Evolutionary conservation across 306 rosid species (phyloP).

Genomic region (Senna siamea): DNA sequence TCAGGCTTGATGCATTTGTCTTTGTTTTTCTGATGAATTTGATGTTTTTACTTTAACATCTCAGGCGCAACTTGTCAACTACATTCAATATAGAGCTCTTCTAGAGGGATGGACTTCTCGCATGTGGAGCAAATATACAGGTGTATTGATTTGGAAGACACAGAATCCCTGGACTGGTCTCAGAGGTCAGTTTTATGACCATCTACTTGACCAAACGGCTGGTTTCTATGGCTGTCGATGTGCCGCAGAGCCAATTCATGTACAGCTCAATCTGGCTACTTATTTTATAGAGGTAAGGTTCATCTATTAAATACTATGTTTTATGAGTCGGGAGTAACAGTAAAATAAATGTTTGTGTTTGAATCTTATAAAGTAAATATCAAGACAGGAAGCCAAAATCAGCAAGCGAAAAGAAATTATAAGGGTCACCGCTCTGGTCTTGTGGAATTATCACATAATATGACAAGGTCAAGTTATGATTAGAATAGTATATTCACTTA

Average conservation of each 20-base stretch:
- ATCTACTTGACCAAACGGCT: slow-evolving; percentile 90
- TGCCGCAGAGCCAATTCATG: slow-evolving; percentile 92
- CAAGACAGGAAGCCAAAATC: slow-evolving; percentile 13
- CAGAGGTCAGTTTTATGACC: slow-evolving; percentile 97
- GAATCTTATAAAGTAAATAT: slow-evolving; percentile 23
- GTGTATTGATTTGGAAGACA: slow-evolving; percentile 93
- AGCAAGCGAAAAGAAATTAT: slow-evolving; percentile 8
- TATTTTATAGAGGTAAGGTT: slow-evolving; percentile 71
- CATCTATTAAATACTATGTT: slow-evolving; percentile 25
- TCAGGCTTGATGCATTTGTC: slow-evolving; percentile 13
- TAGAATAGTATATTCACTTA: neutral
- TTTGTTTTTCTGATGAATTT: slow-evolving; percentile 32
- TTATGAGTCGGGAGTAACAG: neutral
- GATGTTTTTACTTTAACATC: slow-evolving; percentile 29
- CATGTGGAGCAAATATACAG: slow-evolving; percentile 97
- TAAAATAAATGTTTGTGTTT: slow-evolving; percentile 2
- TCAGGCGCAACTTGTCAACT: slow-evolving; percentile 94
- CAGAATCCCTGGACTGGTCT: slow-evolving; percentile 98
- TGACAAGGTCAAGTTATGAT: slow-evolving; percentile 26
- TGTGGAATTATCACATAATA: slow-evolving; percentile 10
- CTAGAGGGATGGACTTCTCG: slow-evolving; percentile 90
- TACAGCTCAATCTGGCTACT: slow-evolving; percentile 84
- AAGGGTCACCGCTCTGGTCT: slow-evolving; percentile 1
- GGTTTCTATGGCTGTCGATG: slow-evolving; percentile 93
- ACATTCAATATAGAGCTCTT: slow-evolving; percentile 89